These are phyloP conservation scores for Vachellia pachyceras DNA, from an alignment of 306 rosid genomes.

Conservation along the genomic window DNA sequence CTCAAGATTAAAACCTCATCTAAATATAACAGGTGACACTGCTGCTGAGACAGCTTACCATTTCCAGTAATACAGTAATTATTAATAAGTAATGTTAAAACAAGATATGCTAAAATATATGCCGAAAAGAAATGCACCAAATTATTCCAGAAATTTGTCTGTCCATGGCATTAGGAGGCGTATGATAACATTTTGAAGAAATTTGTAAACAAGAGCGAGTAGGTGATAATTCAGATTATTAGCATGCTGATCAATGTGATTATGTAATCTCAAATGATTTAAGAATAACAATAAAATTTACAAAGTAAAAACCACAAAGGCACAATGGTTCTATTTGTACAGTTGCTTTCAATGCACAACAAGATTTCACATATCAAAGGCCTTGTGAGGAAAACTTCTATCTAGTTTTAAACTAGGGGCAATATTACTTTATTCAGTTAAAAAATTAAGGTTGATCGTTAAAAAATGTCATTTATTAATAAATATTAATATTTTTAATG, in stretches of 20 bases:
- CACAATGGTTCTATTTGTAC: background rate
- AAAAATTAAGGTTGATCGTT: too few species aligned
- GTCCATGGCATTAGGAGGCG: background rate
- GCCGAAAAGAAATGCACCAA: background rate
- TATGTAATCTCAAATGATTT: background rate
- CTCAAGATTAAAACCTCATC: too few species aligned
- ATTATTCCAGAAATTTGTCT: background rate
- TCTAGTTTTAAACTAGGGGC: background rate
- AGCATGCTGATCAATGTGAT: background rate
- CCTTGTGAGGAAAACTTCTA: background rate
- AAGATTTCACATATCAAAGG: constrained; percentile 12
- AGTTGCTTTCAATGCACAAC: constrained; percentile 3
- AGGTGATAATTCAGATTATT: background rate
- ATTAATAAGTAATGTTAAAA: too few species aligned
- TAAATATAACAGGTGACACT: too few species aligned
- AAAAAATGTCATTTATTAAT: too few species aligned
- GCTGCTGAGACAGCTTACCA: too few species aligned
- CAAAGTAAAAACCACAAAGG: background rate
- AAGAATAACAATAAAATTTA: background rate
- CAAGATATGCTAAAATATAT: too few species aligned
- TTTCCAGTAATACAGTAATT: too few species aligned
- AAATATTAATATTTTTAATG: too few species aligned
- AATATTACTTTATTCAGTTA: too few species aligned
- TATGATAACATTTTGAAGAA: background rate
- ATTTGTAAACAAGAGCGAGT: background rate